These are phyloP conservation scores for Chytriomyces hyalinus DNA, from an alignment of 192 early-diverging fungal species.

Conservation along the genomic window DNA sequence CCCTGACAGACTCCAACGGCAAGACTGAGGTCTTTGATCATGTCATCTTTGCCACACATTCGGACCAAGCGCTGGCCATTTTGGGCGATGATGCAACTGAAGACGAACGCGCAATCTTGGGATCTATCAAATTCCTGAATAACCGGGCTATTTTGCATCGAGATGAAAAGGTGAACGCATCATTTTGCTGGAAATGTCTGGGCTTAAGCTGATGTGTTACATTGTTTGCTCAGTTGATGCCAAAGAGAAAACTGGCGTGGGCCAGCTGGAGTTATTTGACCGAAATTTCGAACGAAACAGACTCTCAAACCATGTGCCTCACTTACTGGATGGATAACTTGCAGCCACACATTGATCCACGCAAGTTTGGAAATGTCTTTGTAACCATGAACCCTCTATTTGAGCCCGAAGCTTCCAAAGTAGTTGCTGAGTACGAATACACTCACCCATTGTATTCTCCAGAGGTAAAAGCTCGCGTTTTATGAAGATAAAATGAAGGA, in stretches of 20 bases:
- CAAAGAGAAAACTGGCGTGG: constrained; percentile 49
- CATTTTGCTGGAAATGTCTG: neutral
- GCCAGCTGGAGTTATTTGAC: constrained; percentile 68
- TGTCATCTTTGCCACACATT: constrained; percentile 65
- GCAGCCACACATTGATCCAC: constrained; percentile 55
- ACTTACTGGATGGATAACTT: constrained; percentile 72
- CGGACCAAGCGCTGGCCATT: constrained; percentile 61
- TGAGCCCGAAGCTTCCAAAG: constrained; percentile 49
- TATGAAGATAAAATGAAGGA: constrained; percentile 1
- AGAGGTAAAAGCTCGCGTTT: constrained; percentile 4
- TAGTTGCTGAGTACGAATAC: constrained; percentile 57
- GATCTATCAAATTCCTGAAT: constrained; percentile 49
- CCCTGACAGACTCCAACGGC: constrained; percentile 46
- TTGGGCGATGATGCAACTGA: constrained; percentile 58
- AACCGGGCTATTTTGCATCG: constrained; percentile 63
- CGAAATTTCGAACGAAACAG: constrained; percentile 31
- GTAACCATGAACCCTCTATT: constrained; percentile 65
- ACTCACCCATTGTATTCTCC: constrained; percentile 57
- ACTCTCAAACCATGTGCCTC: constrained; percentile 48
- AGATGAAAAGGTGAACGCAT: constrained; percentile 46
- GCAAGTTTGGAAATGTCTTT: constrained; percentile 57
- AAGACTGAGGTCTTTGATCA: constrained; percentile 54
- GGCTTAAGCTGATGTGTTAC: neutral
- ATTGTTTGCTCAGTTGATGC: constrained; percentile 55
- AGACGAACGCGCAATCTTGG: constrained; percentile 56